Conservation (phyloP, 768 basidiomycete species). For the Infundibulicybe gibba region DNA sequence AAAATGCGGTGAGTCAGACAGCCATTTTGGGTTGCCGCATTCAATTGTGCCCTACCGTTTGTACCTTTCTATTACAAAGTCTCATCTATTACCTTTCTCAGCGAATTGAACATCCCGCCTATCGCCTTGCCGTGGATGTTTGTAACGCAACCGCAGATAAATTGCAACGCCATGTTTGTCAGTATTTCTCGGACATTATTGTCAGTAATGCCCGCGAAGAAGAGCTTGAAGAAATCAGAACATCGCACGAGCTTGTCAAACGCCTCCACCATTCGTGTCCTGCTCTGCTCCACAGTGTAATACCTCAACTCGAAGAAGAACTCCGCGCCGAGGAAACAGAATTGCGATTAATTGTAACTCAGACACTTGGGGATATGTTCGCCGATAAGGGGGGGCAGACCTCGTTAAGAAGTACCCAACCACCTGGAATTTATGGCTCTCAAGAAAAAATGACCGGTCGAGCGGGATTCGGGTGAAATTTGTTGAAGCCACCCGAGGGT, state of each 20-base stretch:
- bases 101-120: slow-evolving; percentile 72
- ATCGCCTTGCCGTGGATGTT: slow-evolving; percentile 80
- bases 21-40: slow-evolving; percentile 1
- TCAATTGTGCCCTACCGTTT: too few species aligned
- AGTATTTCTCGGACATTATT: slow-evolving; percentile 92
- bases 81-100: slow-evolving; percentile 18
- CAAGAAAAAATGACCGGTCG: slow-evolving; percentile 73
- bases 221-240: slow-evolving; percentile 64
- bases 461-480: slow-evolving; percentile 71
- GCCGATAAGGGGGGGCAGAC: slow-evolving; percentile 71
- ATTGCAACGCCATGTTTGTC: slow-evolving; percentile 83
- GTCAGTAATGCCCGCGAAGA: slow-evolving; percentile 57
- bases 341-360: slow-evolving; percentile 77
- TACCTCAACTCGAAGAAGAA: slow-evolving; percentile 92
- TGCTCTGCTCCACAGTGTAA: slow-evolving; percentile 78
- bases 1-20: slow-evolving; percentile 54
- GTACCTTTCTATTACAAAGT: too few species aligned
- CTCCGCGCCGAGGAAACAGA: slow-evolving; percentile 70
- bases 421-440: slow-evolving; percentile 85
- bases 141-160: slow-evolving; percentile 84
- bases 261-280: slow-evolving; percentile 80
- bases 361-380: slow-evolving; percentile 89
- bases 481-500: slow-evolving; percentile 61
- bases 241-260: slow-evolving; percentile 83
- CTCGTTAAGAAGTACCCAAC: slow-evolving; percentile 75